These are phyloP conservation scores for Alternaria conjuncta DNA, from an alignment of 2,329 filamentous ascomycete species.

Conservation along the genomic window DNA sequence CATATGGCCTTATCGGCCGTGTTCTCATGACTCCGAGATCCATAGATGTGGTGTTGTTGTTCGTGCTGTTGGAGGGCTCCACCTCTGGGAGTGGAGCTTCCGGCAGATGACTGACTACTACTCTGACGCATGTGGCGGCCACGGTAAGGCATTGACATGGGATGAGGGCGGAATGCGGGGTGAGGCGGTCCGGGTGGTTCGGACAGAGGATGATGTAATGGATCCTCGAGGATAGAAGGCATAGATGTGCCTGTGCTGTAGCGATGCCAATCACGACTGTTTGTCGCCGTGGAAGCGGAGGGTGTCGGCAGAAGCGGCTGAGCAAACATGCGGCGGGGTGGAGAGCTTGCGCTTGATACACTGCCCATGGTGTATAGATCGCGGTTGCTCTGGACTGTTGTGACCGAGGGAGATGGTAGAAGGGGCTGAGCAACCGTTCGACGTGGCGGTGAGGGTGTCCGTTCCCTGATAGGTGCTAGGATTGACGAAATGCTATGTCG, in stretches of 20 bases:
- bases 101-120: slow-evolving; percentile 7
- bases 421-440: slow-evolving; percentile 39
- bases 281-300: slow-evolving; percentile 36
- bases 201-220: slow-evolving; percentile 20
- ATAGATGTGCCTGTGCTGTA: slow-evolving; percentile 37
- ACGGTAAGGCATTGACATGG: slow-evolving; percentile 1
- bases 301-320: slow-evolving; percentile 39
- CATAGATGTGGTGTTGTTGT: slow-evolving; percentile 38
- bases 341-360: slow-evolving; percentile 4
- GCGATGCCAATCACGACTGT: slow-evolving; percentile 23
- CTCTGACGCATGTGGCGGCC: not conserved
- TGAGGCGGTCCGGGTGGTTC: slow-evolving; percentile 17
- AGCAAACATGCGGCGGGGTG: slow-evolving; percentile 30
- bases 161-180: slow-evolving; percentile 24
- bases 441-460: slow-evolving; percentile 20
- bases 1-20: slow-evolving; percentile 64
- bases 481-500: slow-evolving; percentile 29
- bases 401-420: slow-evolving; percentile 39
- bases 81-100: slow-evolving; percentile 16
- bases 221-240: slow-evolving; percentile 42
- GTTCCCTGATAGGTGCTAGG: slow-evolving; percentile 34
- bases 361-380: slow-evolving; percentile 16
- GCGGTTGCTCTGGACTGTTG: slow-evolving; percentile 32
- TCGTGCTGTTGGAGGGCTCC: slow-evolving; percentile 38
- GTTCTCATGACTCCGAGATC: slow-evolving; percentile 52